Evolutionary conservation across 495 filamentous ascomycete species (phyloP), one percentile per base, ranked within the genome.

Genomic region (Penicillium taxi): DNA sequence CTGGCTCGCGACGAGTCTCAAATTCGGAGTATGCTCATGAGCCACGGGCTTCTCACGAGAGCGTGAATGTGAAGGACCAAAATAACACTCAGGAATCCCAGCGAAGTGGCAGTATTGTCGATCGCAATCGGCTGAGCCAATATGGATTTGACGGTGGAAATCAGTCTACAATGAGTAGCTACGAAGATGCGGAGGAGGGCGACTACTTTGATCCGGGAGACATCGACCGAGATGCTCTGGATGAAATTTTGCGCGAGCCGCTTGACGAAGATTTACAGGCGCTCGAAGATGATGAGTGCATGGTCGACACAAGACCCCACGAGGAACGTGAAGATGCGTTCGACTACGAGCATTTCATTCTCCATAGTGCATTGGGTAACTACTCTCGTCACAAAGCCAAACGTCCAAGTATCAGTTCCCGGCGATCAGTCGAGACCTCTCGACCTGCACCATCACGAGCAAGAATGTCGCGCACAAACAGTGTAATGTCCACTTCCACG

Each of bases 251-350:
- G 35, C 55, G 59, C 4, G 66, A 70, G 33, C 59, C 63, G 6
- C 52, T 65, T 2, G 64, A 70, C 12, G 60, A 61, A 5, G 58
- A 64, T 15, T 37, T 65, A 5, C 49, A 50, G 14, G 54, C 55
- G 15, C 30, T 48, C 13, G 7, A 32, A 31, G 35, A 38, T 59
- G 34, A 38, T 2, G 26, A 23, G 22, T 22, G 23, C 2, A 18
- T 30, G n/a, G 40, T 46, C 7, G 64, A 64, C 9, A 48, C 53
- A 5, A 56, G 66, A 19, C 73, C 78, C 4, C 91, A 98, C 51
- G 91, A 98, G 64, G 90, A 96, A 57, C 84, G 91, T 11, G 82
- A 89, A 47, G 91, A 98, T 55, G 91, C 91, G 5, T 98, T 98
- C 56, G 91, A 95, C 55, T 98, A 98, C 45, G 86, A 96, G 52